Conservation (phyloP, 306 rosid genomes). For the Echinosophora koreensis region DNA sequence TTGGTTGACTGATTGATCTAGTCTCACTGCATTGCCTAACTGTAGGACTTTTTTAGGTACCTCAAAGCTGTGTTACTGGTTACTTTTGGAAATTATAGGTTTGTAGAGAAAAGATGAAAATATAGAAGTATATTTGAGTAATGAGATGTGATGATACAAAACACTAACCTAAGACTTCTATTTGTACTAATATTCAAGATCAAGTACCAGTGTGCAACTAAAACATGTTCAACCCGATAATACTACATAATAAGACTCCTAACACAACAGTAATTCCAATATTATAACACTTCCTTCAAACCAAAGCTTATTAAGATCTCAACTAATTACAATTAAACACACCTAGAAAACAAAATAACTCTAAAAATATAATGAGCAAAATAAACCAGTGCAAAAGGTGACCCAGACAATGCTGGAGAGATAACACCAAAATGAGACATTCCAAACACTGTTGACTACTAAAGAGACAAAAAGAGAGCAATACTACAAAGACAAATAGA, state of each 20-base stretch:
- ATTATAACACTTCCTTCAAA: background rate
- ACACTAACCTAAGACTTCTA: background rate
- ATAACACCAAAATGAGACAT: too few relatives aligned
- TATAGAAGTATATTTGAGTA: background rate
- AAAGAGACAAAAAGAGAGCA: too few relatives aligned
- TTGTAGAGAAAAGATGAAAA: background rate
- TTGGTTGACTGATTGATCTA: slow-evolving; percentile 5
- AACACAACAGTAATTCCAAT: background rate
- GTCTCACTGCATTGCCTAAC: too few relatives aligned
- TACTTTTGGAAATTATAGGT: background rate
- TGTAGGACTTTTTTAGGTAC: background rate
- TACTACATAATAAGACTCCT: background rate
- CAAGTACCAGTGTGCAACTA: background rate
- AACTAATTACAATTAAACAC: background rate
- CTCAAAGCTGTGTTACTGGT: background rate
- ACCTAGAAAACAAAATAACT: background rate
- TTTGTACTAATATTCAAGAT: background rate
- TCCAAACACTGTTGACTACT: too few relatives aligned
- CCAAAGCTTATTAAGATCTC: background rate
- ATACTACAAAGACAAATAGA: too few relatives aligned
- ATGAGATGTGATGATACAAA: background rate
- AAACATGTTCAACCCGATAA: slow-evolving; percentile 4
- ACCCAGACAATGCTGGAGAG: too few relatives aligned
- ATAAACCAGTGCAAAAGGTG: background rate
- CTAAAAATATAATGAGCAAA: background rate